Conservation (phyloP, 495 filamentous ascomycete species). For the Wilcoxina mikolae region DNA sequence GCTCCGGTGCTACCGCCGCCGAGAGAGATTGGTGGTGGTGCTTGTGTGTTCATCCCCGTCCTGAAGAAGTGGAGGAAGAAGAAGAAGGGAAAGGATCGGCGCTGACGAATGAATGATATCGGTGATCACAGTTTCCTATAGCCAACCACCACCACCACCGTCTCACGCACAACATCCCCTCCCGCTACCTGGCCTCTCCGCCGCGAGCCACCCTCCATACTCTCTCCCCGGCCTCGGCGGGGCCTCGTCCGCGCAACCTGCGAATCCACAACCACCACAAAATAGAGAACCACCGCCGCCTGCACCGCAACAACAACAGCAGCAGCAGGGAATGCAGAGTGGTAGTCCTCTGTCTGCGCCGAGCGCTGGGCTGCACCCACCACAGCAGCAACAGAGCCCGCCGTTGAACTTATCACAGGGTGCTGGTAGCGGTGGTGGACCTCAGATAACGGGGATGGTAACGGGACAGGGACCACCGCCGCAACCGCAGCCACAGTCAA, state of each 20-base stretch:
- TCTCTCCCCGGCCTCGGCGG: conserved; percentile 21
- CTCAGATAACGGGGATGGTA: conserved; percentile 3
- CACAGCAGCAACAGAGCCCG: conserved; percentile 1
- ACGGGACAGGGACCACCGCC: conserved; percentile 5
- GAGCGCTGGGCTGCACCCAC: not conserved
- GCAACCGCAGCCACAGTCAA: conserved; percentile 5
- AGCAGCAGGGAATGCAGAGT: conserved; percentile 5
- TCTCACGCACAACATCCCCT: too few species aligned
- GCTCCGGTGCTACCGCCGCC: conserved; percentile 23
- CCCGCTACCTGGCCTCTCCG: conserved; percentile 18
- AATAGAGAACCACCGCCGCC: conserved; percentile 8
- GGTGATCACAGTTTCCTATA: conserved; percentile 12
- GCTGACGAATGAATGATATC: too few species aligned
- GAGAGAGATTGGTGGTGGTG: conserved; percentile 15
- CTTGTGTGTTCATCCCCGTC: conserved; percentile 16
- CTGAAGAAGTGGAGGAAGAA: too few species aligned
- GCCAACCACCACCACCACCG: conserved; percentile 9
- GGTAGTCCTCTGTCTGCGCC: conserved; percentile 11
- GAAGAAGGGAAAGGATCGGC: too few species aligned
- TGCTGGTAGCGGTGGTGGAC: not conserved
- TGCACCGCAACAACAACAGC: conserved; percentile 12
- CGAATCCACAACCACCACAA: conserved; percentile 2
- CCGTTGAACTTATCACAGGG: not conserved
- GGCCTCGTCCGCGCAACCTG: conserved; percentile 4
- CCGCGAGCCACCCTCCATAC: conserved; percentile 16